Evolutionary conservation across 169 alveolate genomes (phyloP), one percentile per base, ranked within the genome.

Genomic region (Plasmodium inui): DNA sequence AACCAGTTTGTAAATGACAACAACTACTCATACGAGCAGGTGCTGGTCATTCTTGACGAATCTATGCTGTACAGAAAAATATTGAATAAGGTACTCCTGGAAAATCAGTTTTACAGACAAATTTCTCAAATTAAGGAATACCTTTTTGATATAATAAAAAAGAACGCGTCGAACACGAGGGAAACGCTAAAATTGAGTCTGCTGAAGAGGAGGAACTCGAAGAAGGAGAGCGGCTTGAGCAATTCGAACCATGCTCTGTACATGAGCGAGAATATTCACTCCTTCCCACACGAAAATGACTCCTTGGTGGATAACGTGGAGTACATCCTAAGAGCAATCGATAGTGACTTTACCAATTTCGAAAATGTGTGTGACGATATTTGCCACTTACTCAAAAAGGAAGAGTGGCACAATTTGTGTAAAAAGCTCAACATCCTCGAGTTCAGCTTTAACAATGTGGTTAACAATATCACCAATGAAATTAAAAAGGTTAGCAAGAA

Each of bases 1-100:
- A 88, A 88, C 73, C 83, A 88, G 46, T 79, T 57, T 39, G 82
- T 88, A 61, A 78, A 79, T 22, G 89, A 79, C 19, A 88, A 88
- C 39, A n/a, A 88, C 71, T 78, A 28, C 34, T 61, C 90, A 19
- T 80, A 88, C 71, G 84, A 88, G 50, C 19, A 79, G 26, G 82
- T 88, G 19, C 39, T 88, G 14, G 28, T 7, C 19, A 19, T 88
- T 37, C 34, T 88, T 41, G 82, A 88, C 4, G 82, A 88, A 39
- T 71, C 94, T 22, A 39, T 67, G 1, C 6, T 88, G 39, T 88
- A 88, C 82, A 88, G 72, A 79, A 88, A 88, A 57, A 41, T 88
- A 34, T 26, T 88, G 10, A 76, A 37, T 30, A 79, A 61, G 61
- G 72, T 88, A 17, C 39, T 88, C 3, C 14, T 78, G 39, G 94